Percentiles rank a stretch among this genome's conserved stretches.
Evolutionary conservation across 2,329 filamentous ascomycete species (phyloP).

Genomic region (Fusarium pilosicola): DNA sequence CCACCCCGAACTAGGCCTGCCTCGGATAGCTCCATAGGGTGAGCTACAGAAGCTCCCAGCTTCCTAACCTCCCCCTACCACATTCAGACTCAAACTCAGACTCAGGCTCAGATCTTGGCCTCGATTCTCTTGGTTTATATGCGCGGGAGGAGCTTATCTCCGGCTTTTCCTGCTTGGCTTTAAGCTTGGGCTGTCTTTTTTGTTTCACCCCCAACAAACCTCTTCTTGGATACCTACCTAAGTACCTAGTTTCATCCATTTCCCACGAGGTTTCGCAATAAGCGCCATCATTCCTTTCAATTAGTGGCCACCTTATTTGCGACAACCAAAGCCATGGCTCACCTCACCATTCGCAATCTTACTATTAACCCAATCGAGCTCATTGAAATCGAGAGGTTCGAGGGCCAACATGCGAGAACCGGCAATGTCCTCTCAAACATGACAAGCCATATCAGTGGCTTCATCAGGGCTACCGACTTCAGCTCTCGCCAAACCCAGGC

Average conservation of each 20-base stretch:
- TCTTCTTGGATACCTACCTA: not conserved
- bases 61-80: not conserved
- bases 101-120: not conserved
- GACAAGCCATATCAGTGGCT: conserved; percentile 54
- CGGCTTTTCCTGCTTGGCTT: not conserved
- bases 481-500: conserved; percentile 47
- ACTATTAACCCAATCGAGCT: conserved; percentile 79
- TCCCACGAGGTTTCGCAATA: not conserved
- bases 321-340: conserved; percentile 52
- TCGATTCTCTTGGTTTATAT: not conserved
- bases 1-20: not conserved
- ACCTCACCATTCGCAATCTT: conserved; percentile 83
- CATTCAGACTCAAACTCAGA: not conserved
- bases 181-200: not conserved
- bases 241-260: not conserved
- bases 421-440: conserved; percentile 58
- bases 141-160: not conserved
- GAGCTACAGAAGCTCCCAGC: not conserved
- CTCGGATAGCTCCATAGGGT: not conserved
- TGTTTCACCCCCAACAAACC: not conserved
- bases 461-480: conserved; percentile 56
- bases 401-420: conserved; percentile 56
- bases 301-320: not conserved
- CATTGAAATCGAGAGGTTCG: conserved; percentile 78
- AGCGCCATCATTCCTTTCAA: conserved; percentile 1